Evolutionary conservation across 768 basidiomycete species (phyloP), one percentile per base, ranked within the genome.

Genomic region (Lentinus brumalis): DNA sequence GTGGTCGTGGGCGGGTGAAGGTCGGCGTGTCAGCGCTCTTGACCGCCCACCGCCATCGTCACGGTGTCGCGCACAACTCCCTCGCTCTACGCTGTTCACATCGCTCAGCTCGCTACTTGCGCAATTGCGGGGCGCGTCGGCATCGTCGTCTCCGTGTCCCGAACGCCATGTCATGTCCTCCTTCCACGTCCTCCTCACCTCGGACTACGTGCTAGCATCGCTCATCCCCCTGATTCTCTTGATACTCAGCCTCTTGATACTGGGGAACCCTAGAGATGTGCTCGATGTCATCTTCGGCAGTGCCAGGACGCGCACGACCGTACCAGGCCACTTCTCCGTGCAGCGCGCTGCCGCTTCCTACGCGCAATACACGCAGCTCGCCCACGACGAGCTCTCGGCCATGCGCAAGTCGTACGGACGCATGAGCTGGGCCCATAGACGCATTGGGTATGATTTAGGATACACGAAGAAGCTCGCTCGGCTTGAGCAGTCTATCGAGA

Each of bases 401-500:
- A 82, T 83, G 74, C 78, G 77, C 32, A 61, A 63, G 0, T 77
- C 81, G 0, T 86, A 84, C 60, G 66, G 66, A 7, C 71, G 74
- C n/a, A 73, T 84, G 35, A 73, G 77, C 16, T 75, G 82, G 5
- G 69, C 69, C 0, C 79, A 83, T 66, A 84, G 79, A 66, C 78
- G 79, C 9, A 67, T 85, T 4, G 83, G 79, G 0, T 78, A 78
- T 68, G 75, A 74, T 18, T 76, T 87, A 45, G 83, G 84, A 1
- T 88, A 88, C 66, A 73, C 81, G 5, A 71, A 70, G 21, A 88
- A 88, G 67, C 73, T 88, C 15, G 75, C 81, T 15, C 71, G 64
- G 18, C 72, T 83, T 5, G 73, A 76, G 57, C 72, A 71, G 31
- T 53, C 66, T 2, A 71, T 68, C 14, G 18, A 51, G 8, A 52